Evolutionary conservation across 305 asterid species (phyloP).

Genomic region (Fraxinus greggii): DNA sequence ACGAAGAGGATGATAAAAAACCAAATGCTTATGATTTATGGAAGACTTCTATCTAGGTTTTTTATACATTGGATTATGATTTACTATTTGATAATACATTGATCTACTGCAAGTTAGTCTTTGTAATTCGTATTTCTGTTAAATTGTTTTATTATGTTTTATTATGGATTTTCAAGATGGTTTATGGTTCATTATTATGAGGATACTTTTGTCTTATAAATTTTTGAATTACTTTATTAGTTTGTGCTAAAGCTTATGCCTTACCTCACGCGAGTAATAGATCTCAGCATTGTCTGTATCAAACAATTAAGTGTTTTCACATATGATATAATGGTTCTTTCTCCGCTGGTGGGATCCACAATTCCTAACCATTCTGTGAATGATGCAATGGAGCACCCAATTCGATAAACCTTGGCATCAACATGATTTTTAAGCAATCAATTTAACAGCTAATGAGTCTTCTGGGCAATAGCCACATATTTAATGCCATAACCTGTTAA

Average conservation of each 20-base stretch:
- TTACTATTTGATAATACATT: background rate
- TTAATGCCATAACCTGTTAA: background rate
- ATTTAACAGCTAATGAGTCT: background rate
- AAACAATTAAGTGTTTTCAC: background rate
- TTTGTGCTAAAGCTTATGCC: background rate
- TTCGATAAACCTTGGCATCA: background rate
- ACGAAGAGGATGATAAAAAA: background rate
- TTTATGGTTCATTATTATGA: background rate
- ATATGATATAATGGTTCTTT: background rate
- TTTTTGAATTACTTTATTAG: background rate
- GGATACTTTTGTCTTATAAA: background rate
- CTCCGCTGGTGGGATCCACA: background rate
- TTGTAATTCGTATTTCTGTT: background rate
- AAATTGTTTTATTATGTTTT: background rate
- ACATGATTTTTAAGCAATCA: slow-evolving; percentile 9
- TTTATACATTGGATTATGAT: background rate
- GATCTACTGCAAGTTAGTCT: background rate
- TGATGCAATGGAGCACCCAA: background rate
- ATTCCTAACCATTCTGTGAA: background rate
- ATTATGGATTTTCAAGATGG: background rate
- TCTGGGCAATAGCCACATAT: background rate
- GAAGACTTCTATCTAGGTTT: background rate
- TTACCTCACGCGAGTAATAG: background rate
- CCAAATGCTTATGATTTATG: background rate
- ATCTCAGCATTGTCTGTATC: background rate